Base-by-base conservation (phyloP, 768 basidiomycete species). In the Naganishia vishniacii region DNA sequence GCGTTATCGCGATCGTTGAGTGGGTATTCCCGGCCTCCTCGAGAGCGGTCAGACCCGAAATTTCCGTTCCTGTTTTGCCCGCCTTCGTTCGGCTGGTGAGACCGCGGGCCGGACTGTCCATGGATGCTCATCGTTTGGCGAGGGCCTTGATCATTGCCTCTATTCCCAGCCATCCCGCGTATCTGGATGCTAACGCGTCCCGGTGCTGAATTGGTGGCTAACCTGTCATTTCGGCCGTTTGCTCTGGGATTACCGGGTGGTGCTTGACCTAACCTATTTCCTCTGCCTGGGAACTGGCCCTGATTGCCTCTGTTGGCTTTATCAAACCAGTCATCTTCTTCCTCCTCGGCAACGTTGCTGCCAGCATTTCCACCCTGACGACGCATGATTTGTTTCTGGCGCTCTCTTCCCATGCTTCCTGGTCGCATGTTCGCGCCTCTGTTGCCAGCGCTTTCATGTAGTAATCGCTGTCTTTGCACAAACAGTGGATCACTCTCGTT, bases 361-460 rank as follows among this genome's bases (percentile, higher is more conserved):
- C 20, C 13, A 25, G 5, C 32, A 40, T 56, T 56, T 23, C 53
- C 53, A 23, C n/a, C 53, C 40, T 56, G 53, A 40, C 53, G 53
- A 18, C 53, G 53, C 53, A 56, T 5, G 4, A 37, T 56, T 18
- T 20, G 2, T 34, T 56, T 56, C 37, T 56, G 53, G 13, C 53
- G 23, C 23, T 56, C 53, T 34, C 53, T 5, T 26, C 53, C 53
- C 53, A 56, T 56, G 18, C 53, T 56, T 56, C 53, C 53, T 23
- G 53, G 53, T 37, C 32, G 53, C 23, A 56, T 18, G 23, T 37
- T 34, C 9, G 37, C 32, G 15, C 32, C 37, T 37, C 53, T 26
- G 11, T 37, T 40, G 11, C 34, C 32, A n/a, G n/a, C 34, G 23
- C 53, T 56, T 26, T 56, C 53, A 31, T 56, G 53, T 34, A 37